A percentile compares a stretch with the other conserved stretches of the same genome.
Evolutionary conservation across 129 eudicot species (phyloP).

Genomic region (Tagetes patula): DNA sequence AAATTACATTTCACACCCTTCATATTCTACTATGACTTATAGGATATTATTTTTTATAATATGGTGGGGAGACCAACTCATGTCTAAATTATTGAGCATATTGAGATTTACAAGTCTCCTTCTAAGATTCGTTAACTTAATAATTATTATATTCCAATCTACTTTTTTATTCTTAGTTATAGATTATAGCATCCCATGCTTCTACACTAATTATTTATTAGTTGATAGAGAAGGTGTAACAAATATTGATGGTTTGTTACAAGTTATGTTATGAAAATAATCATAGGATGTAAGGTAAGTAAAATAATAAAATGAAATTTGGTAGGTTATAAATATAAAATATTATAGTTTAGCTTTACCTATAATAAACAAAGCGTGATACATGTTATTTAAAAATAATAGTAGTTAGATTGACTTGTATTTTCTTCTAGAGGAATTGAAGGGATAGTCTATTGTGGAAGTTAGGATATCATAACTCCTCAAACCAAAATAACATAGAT

Average conservation of each 20-base stretch:
- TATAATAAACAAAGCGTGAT: no score
- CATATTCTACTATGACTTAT: conserved; percentile 14
- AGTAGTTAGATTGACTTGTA: no score
- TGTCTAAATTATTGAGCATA: conserved; percentile 30
- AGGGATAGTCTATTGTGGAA: no score
- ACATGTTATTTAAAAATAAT: no score
- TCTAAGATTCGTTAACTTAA: conserved; percentile 17
- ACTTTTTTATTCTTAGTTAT: background rate
- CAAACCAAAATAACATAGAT: no score
- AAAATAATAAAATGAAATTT: no score
- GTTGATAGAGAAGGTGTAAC: background rate
- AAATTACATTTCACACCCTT: conserved; percentile 2
- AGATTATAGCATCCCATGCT: background rate
- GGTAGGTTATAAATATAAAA: background rate
- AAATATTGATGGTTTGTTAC: background rate
- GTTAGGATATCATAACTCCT: no score
- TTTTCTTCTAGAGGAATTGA: no score
- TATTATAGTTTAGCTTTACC: no score
- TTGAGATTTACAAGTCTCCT: conserved; percentile 20
- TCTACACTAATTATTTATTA: background rate
- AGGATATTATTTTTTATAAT: conserved; percentile 17
- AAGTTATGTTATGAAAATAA: background rate
- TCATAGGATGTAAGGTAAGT: no score
- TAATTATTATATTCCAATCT: background rate
- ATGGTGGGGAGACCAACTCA: conserved; percentile 23